Evolutionary conservation across 78 protist genomes (phyloP).

Genomic region (Trichosphaerium sp.): DNA sequence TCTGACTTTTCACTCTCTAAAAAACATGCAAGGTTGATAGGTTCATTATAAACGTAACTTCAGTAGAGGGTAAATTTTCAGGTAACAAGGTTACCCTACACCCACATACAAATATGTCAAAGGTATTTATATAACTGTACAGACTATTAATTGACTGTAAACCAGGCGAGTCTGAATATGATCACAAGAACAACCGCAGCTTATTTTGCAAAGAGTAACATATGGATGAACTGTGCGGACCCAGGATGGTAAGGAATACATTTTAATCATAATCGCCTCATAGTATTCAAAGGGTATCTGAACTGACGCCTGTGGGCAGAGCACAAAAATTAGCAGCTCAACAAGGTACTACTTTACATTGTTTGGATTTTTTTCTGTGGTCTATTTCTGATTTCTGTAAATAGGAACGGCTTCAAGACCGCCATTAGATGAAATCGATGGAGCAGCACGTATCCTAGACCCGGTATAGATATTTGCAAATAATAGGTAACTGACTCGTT

Average conservation of each 20-base stretch:
- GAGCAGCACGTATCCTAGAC: conserved; percentile 82
- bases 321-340: background rate
- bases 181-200: conserved; percentile 72
- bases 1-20: too few species aligned
- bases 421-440: conserved; percentile 88
- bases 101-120: conserved; percentile 96
- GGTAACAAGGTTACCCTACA: conserved; percentile 62
- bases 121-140: too few species aligned
- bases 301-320: background rate
- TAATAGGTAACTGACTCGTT: too few species aligned
- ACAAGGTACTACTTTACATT: conserved; percentile 22
- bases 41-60: conserved; percentile 77
- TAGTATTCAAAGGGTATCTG: background rate
- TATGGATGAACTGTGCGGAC: conserved; percentile 78
- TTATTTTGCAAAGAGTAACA: conserved; percentile 30
- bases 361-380: conserved; percentile 60
- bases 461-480: conserved; percentile 52
- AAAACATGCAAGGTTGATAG: background rate
- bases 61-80: conserved; percentile 79
- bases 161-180: conserved; percentile 95
- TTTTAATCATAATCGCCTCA: background rate
- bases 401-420: background rate
- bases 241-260: conserved; percentile 29
- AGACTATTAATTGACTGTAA: conserved; percentile 21
- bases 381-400: background rate